Evolutionary conservation across 768 basidiomycete species (phyloP).

Genomic region (Mycena capillaripes): DNA sequence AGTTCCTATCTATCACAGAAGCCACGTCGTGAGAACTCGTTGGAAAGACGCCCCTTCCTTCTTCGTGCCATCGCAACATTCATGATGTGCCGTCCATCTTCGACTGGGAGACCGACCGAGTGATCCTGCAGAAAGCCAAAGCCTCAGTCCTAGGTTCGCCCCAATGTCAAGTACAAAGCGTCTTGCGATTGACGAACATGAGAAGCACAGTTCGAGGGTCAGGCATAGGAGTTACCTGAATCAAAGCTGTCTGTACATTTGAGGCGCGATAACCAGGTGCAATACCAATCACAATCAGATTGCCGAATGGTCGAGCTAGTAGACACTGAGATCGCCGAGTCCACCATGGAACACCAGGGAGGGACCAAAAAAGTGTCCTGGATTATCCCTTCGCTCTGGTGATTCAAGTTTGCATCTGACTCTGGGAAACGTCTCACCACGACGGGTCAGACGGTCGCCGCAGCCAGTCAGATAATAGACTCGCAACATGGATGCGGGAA

Average conservation of each 20-base stretch:
- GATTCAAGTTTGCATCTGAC: too few species aligned
- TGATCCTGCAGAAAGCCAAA: not conserved
- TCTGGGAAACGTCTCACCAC: too few species aligned
- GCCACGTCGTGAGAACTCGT: not conserved
- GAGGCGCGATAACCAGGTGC: not conserved
- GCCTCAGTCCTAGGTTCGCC: not conserved
- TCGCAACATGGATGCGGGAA: too few species aligned
- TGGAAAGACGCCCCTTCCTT: not conserved
- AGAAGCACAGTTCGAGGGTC: not conserved
- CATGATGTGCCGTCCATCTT: not conserved
- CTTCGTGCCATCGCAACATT: not conserved
- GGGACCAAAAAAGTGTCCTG: too few species aligned
- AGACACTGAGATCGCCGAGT: not conserved
- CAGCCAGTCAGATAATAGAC: too few species aligned
- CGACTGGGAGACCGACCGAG: not conserved
- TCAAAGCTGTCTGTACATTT: not conserved
- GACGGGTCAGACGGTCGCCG: too few species aligned
- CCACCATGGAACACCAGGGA: too few species aligned
- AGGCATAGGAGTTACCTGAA: not conserved
- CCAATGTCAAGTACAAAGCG: not conserved
- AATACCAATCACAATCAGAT: not conserved
- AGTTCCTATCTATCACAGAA: not conserved
- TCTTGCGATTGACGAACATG: not conserved
- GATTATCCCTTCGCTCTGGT: too few species aligned
- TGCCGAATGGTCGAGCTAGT: too few species aligned